Base-by-base conservation (phyloP, 331 rosid species). In the Malus hybrid region DNA sequence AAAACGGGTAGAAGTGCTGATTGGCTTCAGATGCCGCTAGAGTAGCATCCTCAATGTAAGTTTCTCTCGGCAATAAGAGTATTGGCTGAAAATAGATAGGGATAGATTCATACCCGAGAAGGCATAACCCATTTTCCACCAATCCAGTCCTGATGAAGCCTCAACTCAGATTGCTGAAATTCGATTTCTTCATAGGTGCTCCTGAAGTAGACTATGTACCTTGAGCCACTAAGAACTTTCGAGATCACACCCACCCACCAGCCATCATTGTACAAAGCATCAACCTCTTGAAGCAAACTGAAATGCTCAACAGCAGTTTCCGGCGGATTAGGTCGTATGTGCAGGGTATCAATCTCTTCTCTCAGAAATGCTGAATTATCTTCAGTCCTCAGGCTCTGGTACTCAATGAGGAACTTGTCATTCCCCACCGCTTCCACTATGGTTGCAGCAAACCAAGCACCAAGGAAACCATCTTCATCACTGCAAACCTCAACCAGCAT, bases 191-290 rank as follows among this genome's bases (percentile, higher is more conserved):
- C 97, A 20, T 76, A 70, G 6, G 77, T 72, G 79, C 9, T 72
- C 83, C 78, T 85, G 63, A 91, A 91, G 82, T 83, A 91, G 34
- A 89, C 90, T 42, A 78, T n/a, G 77, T 91, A 91, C 42, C 54
- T 86, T 19, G 89, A 80, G 67, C 80, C 73, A 0, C 63, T 56
- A 36, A 85, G 83, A 77, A 89, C 87, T 75, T 77, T 78, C 0
- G 96, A 77, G 77, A 91, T 79, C 80, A 89, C 83, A 76, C 97
- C 97, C 0, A 87, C 83, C 97, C 96, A 91, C 93, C 97, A 91
- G 4, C 96, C 93, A 3, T 91, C 96, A 67, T 86, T 89, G 88
- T 83, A 57, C 15, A 71, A 46, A 67, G 91, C 92, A 86, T 91
- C 96, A 28, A 91, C 90, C 76, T 91, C 96, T 6, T 91, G 86